Evolutionary conservation across 2,329 filamentous ascomycete species (phyloP), one percentile per base, ranked within the genome.

Genomic region (Endoconidiophora polonica): DNA sequence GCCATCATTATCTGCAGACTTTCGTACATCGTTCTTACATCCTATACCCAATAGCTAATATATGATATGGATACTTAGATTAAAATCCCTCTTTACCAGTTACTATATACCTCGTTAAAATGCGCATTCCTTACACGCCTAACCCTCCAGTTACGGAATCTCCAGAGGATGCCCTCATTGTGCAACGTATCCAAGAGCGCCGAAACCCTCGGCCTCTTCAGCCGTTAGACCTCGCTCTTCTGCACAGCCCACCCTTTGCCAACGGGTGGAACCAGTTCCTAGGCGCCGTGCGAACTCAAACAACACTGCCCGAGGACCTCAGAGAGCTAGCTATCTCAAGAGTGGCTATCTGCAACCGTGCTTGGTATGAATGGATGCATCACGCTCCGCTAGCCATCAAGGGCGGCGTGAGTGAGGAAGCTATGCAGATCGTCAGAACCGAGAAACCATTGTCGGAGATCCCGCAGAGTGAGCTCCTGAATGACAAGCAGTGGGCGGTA

Each of bases 361-460:
- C 86, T 1, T 86, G 82, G 78, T 93, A 87, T 63, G 86, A 94
- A 63, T 93, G 84, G 86, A 74, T 68, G 36, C 76, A 85, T 49
- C 86, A 94, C 61, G 79, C 79, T 14, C 85, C 85, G 1, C 69
- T 90, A 12, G 72, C 73, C 3, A 66, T 69, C 6, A 66, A 66
- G 18, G 79, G 72, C 0, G 79, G 79, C 4, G 71, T 85, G 4
- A 63, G 66, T 16, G 64, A 70, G 29, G 68, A 66, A 14, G 71
- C 67, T 5, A 64, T 81, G 57, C 65, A 67, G 50, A 56, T 65
- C 3, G 63, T 73, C 36, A 68, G 65, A 63, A 54, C 55, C 23
- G 59, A 63, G 18, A 58, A 49, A 0, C 53, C 59, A 38, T 54
- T 62, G 16, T 56, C 56, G 1, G 54, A 49, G 10, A 57, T 62